Evolutionary conservation across 768 basidiomycete species (phyloP), one percentile per base, ranked within the genome.

Genomic region (Leccinum olivaceopallidum): DNA sequence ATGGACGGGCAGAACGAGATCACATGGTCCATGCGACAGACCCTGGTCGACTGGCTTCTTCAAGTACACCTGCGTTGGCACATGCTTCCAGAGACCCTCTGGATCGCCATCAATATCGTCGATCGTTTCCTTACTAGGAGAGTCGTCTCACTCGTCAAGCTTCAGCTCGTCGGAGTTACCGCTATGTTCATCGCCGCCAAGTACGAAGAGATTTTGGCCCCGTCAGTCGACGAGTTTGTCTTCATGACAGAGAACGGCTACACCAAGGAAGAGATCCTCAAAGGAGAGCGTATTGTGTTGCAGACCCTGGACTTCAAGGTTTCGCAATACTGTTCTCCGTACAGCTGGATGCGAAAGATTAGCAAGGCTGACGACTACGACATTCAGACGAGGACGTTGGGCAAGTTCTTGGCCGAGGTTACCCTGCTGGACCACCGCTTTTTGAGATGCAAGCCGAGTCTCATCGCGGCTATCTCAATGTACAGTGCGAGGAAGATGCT

Each of bases 181-280:
- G 96, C 97, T 53, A 95, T 99, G 91, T 98, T 98, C 80, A 89
- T 99, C 66, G 97, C 97, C 0, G 90, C 94, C 60, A 99, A 99
- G 77, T 99, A 98, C 79, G 97, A 99, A 76, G 97, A 99, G 76
- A 98, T 99, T 70, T 83, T 99, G 59, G 96, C 97, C 0, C 97
- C 97, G 0, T 90, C 89, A 6, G 94, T 95, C 18, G 94, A 97
- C n/a, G 96, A 98, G 75, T 99, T 98, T 68, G 95, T 97, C 62
- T 94, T 84, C 82, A 95, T 99, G 92, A 96, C 96, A 20, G 94
- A 98, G 76, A 91, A 90, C 60, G 94, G 91, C 1, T 98, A 94
- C 77, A 85, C 85, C 57, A 90, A 88, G 75, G 96, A 98, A 58
- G 97, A 99, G 76, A 95, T 99, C 71, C 82, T 99, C 64, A 98